A percentile compares a stretch with the other conserved stretches of the same genome.
These are phyloP conservation scores for Helianthus annuus DNA, from an alignment of 129 eudicot genomes.

Conservation along the genomic window HanXRQr2.0-SUNRISE NC_035433.2:77922989-77923488, in stretches of 20 bases:
- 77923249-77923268: conserved; percentile 77
- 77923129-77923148: too few species aligned
- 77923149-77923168: too few species aligned
- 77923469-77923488: neutral
- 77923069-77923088: too few species aligned
- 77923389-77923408: conserved; percentile 20
- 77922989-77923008: too few species aligned
- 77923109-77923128: too few species aligned
- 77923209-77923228: conserved; percentile 44
- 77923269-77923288: conserved; percentile 96
- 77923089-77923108: too few species aligned
- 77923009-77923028: too few species aligned
- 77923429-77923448: conserved; percentile 19
- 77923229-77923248: conserved; percentile 78
- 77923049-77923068: too few species aligned
- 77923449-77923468: conserved; percentile 35
- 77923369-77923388: conserved; percentile 33
- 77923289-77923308: neutral
- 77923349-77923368: conserved; percentile 9
- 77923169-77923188: neutral
- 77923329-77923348: conserved; percentile 11
- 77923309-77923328: neutral
- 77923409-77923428: conserved; percentile 19
- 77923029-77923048: too few species aligned
- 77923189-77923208: neutral